Evolutionary conservation across 345 rosid genomes (phyloP).

Genomic region (Hypericum perforatum): DNA sequence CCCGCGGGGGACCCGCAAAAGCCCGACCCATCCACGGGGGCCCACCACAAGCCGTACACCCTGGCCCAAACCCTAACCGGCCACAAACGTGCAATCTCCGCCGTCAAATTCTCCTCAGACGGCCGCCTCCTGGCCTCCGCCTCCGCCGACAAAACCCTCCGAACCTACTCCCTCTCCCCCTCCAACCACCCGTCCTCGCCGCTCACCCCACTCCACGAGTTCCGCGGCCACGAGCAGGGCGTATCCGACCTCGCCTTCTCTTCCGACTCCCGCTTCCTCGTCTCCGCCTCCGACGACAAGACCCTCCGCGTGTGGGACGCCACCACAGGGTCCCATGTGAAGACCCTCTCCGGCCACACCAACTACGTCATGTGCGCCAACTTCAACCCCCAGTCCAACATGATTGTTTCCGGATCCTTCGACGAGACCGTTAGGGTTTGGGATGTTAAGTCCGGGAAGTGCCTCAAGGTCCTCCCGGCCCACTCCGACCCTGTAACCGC

Average conservation of each 20-base stretch:
- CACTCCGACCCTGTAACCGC: slow-evolving; percentile 93
- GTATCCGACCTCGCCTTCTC: slow-evolving; percentile 91
- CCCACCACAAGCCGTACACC: slow-evolving; percentile 50
- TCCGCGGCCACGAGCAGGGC: slow-evolving; percentile 67
- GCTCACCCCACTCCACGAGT: slow-evolving; percentile 36
- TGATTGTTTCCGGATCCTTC: slow-evolving; percentile 87
- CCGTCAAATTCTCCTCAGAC: slow-evolving; percentile 80
- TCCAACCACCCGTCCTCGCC: slow-evolving; percentile 23
- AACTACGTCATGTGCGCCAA: slow-evolving; percentile 71
- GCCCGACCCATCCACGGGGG: neutral
- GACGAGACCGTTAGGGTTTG: slow-evolving; percentile 92
- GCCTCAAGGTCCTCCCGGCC: slow-evolving; percentile 83
- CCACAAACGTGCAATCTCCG: slow-evolving; percentile 63
- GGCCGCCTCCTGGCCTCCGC: slow-evolving; percentile 83
- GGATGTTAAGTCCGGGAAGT: slow-evolving; percentile 83
- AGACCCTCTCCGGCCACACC: slow-evolving; percentile 72
- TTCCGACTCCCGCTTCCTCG: slow-evolving; percentile 69
- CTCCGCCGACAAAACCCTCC: slow-evolving; percentile 77
- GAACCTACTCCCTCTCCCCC: slow-evolving; percentile 48
- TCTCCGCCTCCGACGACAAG: slow-evolving; percentile 90
- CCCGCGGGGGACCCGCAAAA: no score
- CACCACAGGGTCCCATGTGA: slow-evolving; percentile 48
- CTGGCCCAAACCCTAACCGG: slow-evolving; percentile 64
- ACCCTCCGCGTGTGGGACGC: slow-evolving; percentile 92
- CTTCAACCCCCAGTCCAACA: slow-evolving; percentile 78